Percentiles rank a stretch among this genome's conserved stretches.
Conservation (phyloP, 768 basidiomycete species). For the Megacollybia marginata region DNA sequence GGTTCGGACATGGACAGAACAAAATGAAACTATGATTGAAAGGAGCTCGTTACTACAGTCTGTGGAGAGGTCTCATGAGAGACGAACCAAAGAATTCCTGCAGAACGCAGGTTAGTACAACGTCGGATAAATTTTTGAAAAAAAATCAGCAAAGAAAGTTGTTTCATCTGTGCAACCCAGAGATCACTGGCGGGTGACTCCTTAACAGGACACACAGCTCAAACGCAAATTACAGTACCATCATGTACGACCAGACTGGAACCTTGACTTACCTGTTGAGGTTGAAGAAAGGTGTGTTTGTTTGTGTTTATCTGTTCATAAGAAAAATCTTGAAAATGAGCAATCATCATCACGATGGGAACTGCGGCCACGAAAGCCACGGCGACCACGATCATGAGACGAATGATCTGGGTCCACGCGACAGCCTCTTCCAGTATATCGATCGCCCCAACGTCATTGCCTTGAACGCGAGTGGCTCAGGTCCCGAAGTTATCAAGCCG, state of each 20-base stretch:
- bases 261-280: conserved; percentile 14
- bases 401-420: conserved; percentile 45
- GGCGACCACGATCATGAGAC: conserved; percentile 40
- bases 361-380: conserved; percentile 52
- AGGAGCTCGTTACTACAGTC: conserved; percentile 3
- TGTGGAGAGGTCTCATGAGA: neutral
- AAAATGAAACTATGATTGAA: conserved; percentile 3
- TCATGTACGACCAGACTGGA: conserved; percentile 22
- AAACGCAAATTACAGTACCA: conserved; percentile 90
- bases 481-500: conserved; percentile 69
- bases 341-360: conserved; percentile 43
- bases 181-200: conserved; percentile 71
- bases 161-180: conserved; percentile 70
- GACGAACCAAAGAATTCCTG: neutral
- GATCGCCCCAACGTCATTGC: conserved; percentile 77
- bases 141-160: conserved; percentile 42
- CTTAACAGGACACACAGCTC: conserved; percentile 61
- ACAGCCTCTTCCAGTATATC: conserved; percentile 69
- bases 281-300: neutral
- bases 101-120: neutral
- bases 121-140: conserved; percentile 9
- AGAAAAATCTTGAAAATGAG: neutral
- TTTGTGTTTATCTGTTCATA: no score
- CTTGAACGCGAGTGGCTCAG: conserved; percentile 53
- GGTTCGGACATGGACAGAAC: conserved; percentile 7